Base-by-base conservation (phyloP, 768 basidiomycete genomes). In the Amanita rubescens region DNA sequence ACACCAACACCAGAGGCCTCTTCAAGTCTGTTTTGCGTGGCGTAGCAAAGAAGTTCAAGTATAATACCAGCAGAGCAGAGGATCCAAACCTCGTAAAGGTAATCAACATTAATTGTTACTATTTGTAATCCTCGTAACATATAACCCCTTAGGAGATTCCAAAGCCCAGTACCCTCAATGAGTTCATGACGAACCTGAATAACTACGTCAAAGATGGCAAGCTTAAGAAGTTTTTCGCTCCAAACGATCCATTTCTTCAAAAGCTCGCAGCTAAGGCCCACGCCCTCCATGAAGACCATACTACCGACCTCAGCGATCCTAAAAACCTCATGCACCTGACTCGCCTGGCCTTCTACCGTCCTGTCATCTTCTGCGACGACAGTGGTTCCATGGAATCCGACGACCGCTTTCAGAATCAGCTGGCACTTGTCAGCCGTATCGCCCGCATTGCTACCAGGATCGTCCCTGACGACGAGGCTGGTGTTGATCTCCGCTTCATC, bases 401-500 rank as follows among this genome's bases (percentile, higher is more conserved):
- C 19, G 43, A 49, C 32, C 53, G 60, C 20, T 64, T 49, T 54
- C 8, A 53, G 19, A 32, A 55, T 15, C 53, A 55, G 43, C 32
- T 43, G 5, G 45, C 57, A 33, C 50, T 61, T 20, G 60, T 61
- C 17, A 32, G 22, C 7, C 53, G 58, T 14, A 59, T 61, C 2
- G 53, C 60, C 3, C 44, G 56, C 33, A 57, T 66, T 43, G 55
- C 65, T 5, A 66, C 63, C 12, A 53, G 45, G 45, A 56, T 67
- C 25, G 55, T 67, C 15, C 65, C 65, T 7, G 65, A 63, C 39
- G 57, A 61, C 20, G 5, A 4, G 5, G 24, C 44, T 22, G 57
- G 56, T 17, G 62, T 64, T 25, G 44, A 62, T 20, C 54, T 66
- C 24, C 57, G 59, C 24, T 66, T 65, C 56, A 66, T 66, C 53